Evolutionary conservation across 116 monocot genomes (phyloP), one percentile per base, ranked within the genome.

Genomic region (Cymodocea nodosa): DNA sequence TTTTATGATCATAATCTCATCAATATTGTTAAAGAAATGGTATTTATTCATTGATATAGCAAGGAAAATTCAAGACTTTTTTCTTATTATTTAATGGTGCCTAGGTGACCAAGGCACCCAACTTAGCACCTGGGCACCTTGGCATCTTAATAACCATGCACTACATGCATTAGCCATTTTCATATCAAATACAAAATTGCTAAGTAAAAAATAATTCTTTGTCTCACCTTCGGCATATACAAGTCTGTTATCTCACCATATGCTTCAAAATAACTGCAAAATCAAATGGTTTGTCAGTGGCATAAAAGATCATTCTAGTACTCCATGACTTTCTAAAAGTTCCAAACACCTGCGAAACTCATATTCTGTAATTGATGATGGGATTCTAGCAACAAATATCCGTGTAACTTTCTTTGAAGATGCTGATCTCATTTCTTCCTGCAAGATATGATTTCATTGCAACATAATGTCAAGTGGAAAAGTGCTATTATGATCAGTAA

Each of bases 211-310:
- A 16, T 3, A 15, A 53, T 51, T 53, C 4, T 48, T 54, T 35
- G 16, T 67, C 70, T 80, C 60, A 95, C 95, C 90, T 90, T 95
- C 62, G 95, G 90, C 95, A 95, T 95, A 67, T 95, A 95, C 24
- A 95, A 74, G 71, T 95, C 95, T 51, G 85, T 87, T 62, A 95
- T 90, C 69, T 85, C 95, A 59, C 95, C 95, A 79, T 77, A 95
- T 24, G 75, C 25, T 68, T 85, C 95, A 85, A 95, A 95, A 83
- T 95, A 82, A 69, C 95, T 95, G 87, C 74, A 74, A 69, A 65
- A 19, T 65, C 15, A 53, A 35, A 22, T 35, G 15, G n/a, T 2
- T 8, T 2, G 13, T 71, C 19, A n/a, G 15, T 37, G 56, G 20
- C 18, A 52, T 58, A 35, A 73, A 57, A 65, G 14, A 55, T 11